Conservation (phyloP, 768 basidiomycete species). For the Lanmaoa pseudosensibilis region DNA sequence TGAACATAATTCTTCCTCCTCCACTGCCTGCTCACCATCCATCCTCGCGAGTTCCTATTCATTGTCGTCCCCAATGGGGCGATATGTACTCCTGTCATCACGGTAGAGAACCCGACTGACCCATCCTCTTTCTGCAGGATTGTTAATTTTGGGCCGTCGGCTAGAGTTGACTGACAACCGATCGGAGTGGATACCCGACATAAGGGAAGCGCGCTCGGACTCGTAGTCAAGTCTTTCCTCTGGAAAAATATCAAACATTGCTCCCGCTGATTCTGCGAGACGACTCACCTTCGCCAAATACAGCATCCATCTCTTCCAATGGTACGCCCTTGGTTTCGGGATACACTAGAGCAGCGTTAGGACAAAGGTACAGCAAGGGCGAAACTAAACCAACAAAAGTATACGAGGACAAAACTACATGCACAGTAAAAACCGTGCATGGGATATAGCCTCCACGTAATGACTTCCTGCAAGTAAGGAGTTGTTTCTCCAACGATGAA, state of each 20-base stretch:
- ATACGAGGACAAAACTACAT: constrained; percentile 83
- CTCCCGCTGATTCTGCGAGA: constrained; percentile 13
- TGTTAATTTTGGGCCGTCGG: constrained; percentile 24
- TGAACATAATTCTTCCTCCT: constrained; percentile 22
- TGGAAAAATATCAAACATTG: constrained; percentile 18
- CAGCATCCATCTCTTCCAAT: constrained; percentile 86
- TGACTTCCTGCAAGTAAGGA: constrained; percentile 81
- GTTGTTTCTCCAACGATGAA: constrained; percentile 88
- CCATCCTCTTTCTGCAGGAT: constrained; percentile 41
- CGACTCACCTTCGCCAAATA: constrained; percentile 80
- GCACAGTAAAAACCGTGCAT: constrained; percentile 95
- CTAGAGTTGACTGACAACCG: constrained; percentile 36
- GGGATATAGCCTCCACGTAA: constrained; percentile 89
- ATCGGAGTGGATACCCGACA: constrained; percentile 40
- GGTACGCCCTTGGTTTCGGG: constrained; percentile 87
- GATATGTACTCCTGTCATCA: constrained; percentile 43
- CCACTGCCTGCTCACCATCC: constrained; percentile 35
- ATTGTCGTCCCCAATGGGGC: constrained; percentile 46
- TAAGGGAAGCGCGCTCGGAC: constrained; percentile 58
- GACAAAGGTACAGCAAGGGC: background rate
- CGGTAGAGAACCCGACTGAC: constrained; percentile 51
- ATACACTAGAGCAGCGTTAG: constrained; percentile 53
- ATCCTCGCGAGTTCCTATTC: constrained; percentile 63
- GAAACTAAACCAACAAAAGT: constrained; percentile 60
- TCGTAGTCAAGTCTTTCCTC: constrained; percentile 69